Percentiles rank a stretch among this genome's conserved stretches.
Evolutionary conservation across 495 filamentous ascomycete genomes (phyloP).

Genomic region (Talaromyces trachyspermus): DNA sequence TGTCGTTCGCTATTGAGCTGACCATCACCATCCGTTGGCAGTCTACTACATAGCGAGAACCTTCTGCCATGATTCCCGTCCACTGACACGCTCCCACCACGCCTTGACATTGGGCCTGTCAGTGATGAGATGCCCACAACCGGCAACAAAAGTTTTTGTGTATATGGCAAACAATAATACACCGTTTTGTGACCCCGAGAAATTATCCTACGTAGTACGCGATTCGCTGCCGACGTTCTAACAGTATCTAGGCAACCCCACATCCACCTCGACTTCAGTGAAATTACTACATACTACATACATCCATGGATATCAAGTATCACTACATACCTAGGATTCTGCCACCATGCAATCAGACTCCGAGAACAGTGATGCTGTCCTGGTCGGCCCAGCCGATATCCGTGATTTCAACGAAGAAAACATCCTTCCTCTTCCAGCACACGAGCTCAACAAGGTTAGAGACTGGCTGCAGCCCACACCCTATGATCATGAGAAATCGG

Average conservation of each 20-base stretch:
- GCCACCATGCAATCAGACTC: neutral
- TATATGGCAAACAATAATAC: conserved; percentile 1
- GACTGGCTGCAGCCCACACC: conserved; percentile 15
- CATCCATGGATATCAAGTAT: too few species aligned
- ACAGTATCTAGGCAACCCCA: too few species aligned
- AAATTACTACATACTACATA: too few species aligned
- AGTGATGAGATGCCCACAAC: neutral
- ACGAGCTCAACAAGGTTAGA: conserved; percentile 9
- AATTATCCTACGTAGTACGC: too few species aligned
- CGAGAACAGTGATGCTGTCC: conserved; percentile 2
- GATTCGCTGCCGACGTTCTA: too few species aligned
- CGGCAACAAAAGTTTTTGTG: neutral
- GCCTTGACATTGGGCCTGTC: conserved; percentile 2
- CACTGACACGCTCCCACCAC: neutral
- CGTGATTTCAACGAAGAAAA: conserved; percentile 14
- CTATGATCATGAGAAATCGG: conserved; percentile 12
- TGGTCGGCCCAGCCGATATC: conserved; percentile 3
- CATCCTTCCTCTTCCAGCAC: conserved; percentile 11
- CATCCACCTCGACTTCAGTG: too few species aligned
- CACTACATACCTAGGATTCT: too few species aligned
- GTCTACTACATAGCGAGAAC: neutral
- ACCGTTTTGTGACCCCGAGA: too few species aligned
- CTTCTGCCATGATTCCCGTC: neutral
- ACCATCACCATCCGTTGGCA: neutral
- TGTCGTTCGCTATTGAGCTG: too few species aligned